These are phyloP conservation scores for Planoprotostelium fungivorum DNA, from an alignment of 78 protist species.

Conservation along the genomic window DNA sequence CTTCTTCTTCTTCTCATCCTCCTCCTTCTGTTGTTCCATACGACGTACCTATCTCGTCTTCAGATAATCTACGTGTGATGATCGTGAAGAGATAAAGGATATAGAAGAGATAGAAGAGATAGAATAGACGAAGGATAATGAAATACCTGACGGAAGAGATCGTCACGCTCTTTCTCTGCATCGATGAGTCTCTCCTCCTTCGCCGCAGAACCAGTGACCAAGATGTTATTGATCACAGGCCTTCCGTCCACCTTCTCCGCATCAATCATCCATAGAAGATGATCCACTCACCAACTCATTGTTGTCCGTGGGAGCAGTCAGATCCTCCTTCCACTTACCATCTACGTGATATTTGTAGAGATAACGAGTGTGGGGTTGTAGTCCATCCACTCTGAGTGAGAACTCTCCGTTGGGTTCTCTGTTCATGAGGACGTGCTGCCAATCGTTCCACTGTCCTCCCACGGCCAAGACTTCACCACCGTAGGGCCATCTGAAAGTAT, in stretches of 20 bases:
- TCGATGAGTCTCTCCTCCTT: not conserved
- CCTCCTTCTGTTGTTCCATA: not conserved
- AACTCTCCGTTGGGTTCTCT: not conserved
- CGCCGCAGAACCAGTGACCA: not conserved
- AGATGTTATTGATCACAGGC: not conserved
- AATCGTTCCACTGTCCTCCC: not conserved
- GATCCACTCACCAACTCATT: not conserved
- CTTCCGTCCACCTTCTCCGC: not conserved
- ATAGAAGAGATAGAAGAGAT: too few relatives aligned
- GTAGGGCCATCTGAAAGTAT: not conserved
- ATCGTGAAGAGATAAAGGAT: too few relatives aligned
- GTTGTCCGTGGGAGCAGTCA: not conserved
- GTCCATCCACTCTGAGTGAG: not conserved
- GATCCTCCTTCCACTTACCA: not conserved
- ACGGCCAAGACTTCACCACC: not conserved
- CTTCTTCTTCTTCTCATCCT: not conserved
- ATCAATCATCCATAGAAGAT: not conserved
- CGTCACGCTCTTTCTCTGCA: not conserved
- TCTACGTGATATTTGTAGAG: not conserved
- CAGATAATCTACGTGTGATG: too few relatives aligned
- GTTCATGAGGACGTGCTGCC: not conserved
- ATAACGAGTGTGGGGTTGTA: not conserved
- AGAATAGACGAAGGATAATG: not conserved
- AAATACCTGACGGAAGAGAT: not conserved
- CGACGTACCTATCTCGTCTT: not conserved